phyloP scores from a whole-genome alignment of 768 basidiomycete genomes.

The Macrocybe gigantea region DNA sequence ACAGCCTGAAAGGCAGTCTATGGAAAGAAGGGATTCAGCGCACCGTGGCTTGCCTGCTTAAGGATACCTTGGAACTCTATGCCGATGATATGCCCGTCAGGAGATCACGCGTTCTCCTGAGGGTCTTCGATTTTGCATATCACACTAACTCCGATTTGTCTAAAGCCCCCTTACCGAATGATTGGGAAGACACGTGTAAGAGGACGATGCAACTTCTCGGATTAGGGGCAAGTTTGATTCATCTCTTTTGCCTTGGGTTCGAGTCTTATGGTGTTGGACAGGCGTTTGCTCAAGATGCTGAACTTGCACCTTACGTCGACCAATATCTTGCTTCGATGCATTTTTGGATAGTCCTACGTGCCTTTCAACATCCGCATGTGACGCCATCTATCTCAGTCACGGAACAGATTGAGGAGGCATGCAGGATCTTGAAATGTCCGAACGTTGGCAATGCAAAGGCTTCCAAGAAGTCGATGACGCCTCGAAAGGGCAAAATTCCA shows the following conservation, averaged over 20 bases:
- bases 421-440: conserved; percentile 36
- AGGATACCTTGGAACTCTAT: conserved; percentile 48
- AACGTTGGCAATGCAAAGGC: conserved; percentile 16
- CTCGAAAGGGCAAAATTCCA: background rate
- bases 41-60: conserved; percentile 36
- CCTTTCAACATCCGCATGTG: conserved; percentile 43
- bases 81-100: conserved; percentile 45
- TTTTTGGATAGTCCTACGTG: conserved; percentile 67
- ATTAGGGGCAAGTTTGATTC: conserved; percentile 29
- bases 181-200: no score
- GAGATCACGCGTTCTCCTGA: conserved; percentile 49
- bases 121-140: conserved; percentile 49
- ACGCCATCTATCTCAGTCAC: conserved; percentile 35
- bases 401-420: conserved; percentile 49
- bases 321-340: conserved; percentile 54
- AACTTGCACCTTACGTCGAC: conserved; percentile 22
- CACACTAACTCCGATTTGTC: conserved; percentile 15
- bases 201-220: conserved; percentile 28
- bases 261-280: conserved; percentile 9
- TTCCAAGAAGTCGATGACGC: conserved; percentile 18
- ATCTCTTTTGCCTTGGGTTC: background rate
- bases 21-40: conserved; percentile 52
- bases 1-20: conserved; percentile 43
- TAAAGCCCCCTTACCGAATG: no score
- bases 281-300: conserved; percentile 28